Conservation (phyloP, 2,329 filamentous ascomycete species). For the Albifimbria verrucaria region DNA sequence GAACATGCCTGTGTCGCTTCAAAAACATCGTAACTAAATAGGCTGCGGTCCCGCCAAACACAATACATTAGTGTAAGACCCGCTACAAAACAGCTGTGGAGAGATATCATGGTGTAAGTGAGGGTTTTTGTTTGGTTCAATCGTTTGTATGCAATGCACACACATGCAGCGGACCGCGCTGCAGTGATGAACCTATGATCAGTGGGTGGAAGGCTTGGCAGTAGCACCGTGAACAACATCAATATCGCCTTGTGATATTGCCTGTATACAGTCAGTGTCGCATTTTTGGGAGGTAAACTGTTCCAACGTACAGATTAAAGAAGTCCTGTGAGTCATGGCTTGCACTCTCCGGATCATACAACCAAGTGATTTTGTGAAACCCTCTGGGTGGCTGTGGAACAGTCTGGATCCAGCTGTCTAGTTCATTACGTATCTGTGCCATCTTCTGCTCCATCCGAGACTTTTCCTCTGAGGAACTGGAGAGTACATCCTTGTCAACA, state of each 20-base stretch:
- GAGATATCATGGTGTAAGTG: constrained; percentile 24
- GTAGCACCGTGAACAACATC: constrained; percentile 18
- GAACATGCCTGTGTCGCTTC: constrained; percentile 23
- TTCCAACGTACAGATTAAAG: constrained; percentile 15
- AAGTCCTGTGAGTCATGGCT: constrained; percentile 22
- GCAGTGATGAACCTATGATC: constrained; percentile 17
- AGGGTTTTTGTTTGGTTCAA: constrained; percentile 25
- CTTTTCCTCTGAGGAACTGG: constrained; percentile 1
- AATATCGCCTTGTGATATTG: constrained; percentile 23
- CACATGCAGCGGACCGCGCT: constrained; percentile 15
- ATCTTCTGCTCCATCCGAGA: constrained; percentile 15
- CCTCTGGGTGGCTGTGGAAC: constrained; percentile 18
- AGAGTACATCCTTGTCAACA: constrained; percentile 17
- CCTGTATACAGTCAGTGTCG: constrained; percentile 1
- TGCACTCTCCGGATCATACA: constrained; percentile 22
- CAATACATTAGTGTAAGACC: constrained; percentile 25
- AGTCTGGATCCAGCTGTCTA: constrained; percentile 15
- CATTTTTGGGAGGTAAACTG: background rate
- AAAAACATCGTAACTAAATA: constrained; percentile 20
- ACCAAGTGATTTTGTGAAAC: constrained; percentile 17
- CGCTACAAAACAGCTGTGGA: constrained; percentile 26
- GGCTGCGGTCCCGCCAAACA: constrained; percentile 17
- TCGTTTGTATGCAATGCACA: constrained; percentile 25
- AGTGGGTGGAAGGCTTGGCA: constrained; percentile 15
- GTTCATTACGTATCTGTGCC: constrained; percentile 10